These are phyloP conservation scores for Penicillium sp. DNA, from an alignment of 2,329 filamentous ascomycete genomes.

Conservation along the genomic window DNA sequence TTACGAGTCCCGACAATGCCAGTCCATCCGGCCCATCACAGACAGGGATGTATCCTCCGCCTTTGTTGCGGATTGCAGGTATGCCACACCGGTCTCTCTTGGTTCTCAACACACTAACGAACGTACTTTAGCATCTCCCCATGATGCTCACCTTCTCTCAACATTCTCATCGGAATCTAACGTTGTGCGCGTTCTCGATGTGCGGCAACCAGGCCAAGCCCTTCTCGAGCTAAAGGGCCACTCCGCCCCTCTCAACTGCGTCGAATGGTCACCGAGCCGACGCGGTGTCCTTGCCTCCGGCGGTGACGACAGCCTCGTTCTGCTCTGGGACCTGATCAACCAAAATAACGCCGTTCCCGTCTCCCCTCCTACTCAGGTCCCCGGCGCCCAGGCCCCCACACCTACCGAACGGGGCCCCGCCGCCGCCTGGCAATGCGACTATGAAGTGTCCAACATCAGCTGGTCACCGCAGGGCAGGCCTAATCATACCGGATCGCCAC, in stretches of 20 bases:
- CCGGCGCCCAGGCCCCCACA: constrained; percentile 24
- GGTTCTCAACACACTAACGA: background rate
- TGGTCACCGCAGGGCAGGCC: constrained; percentile 44
- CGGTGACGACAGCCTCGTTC: constrained; percentile 83
- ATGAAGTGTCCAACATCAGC: constrained; percentile 46
- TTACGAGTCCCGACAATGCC: constrained; percentile 51
- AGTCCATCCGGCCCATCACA: constrained; percentile 68
- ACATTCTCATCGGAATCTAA: constrained; percentile 94
- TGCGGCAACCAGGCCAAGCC: constrained; percentile 91
- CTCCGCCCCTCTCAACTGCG: constrained; percentile 76
- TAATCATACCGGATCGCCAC: constrained; percentile 30
- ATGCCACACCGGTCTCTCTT: constrained; percentile 14
- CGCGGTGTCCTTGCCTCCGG: constrained; percentile 87
- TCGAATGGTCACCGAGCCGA: constrained; percentile 89
- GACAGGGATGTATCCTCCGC: constrained; percentile 54
- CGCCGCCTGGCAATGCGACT: constrained; percentile 45
- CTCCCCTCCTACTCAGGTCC: constrained; percentile 32
- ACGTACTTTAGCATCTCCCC: constrained; percentile 65
- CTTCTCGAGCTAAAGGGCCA: constrained; percentile 90
- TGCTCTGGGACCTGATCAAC: constrained; percentile 90
- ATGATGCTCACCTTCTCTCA: constrained; percentile 92
- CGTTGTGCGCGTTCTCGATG: constrained; percentile 89
- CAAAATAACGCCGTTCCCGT: constrained; percentile 49
- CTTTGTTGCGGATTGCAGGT: constrained; percentile 43
- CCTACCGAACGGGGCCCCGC: constrained; percentile 43